These are phyloP conservation scores for Chlamydomonas applanata DNA, from an alignment of 139 green algal genomes.

Conservation along the genomic window DNA sequence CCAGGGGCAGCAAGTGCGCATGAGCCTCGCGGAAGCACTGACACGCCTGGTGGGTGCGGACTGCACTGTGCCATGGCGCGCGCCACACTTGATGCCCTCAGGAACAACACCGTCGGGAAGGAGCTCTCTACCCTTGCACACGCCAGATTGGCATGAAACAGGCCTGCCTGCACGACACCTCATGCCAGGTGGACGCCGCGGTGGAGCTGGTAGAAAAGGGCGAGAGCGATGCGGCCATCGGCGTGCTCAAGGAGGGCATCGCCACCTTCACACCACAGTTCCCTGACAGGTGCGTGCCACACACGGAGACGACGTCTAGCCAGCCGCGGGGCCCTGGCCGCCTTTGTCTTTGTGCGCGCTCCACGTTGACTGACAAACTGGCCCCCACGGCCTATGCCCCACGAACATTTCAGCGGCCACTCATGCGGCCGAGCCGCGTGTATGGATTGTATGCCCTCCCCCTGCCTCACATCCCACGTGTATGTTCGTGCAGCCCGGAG, in stretches of 20 bases:
- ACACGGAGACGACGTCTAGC: not conserved
- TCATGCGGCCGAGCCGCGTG: too few relatives aligned
- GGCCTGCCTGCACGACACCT: not conserved
- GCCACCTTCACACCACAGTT: conserved; percentile 33
- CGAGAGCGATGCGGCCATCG: conserved; percentile 27
- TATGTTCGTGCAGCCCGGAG: conserved; percentile 31
- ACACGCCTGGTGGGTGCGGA: conserved; percentile 19
- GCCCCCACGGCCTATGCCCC: not conserved
- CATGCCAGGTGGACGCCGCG: conserved; percentile 36
- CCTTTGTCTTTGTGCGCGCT: too few relatives aligned
- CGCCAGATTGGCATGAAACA: too few relatives aligned
- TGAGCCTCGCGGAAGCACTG: conserved; percentile 30
- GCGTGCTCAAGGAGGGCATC: conserved; percentile 48
- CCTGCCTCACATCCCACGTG: too few relatives aligned
- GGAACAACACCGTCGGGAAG: not conserved
- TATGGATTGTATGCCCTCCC: too few relatives aligned
- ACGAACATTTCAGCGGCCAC: not conserved
- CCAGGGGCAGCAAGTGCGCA: conserved; percentile 9
- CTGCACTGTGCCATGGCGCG: not conserved
- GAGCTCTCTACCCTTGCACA: too few relatives aligned
- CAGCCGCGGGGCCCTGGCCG: not conserved
- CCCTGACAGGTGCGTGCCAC: conserved; percentile 27
- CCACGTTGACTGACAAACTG: not conserved
- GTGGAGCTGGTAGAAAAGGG: conserved; percentile 46
- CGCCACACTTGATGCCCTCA: not conserved